Base-by-base conservation (phyloP, 257 asterid species). In the Solanum appendiculatum region DNA sequence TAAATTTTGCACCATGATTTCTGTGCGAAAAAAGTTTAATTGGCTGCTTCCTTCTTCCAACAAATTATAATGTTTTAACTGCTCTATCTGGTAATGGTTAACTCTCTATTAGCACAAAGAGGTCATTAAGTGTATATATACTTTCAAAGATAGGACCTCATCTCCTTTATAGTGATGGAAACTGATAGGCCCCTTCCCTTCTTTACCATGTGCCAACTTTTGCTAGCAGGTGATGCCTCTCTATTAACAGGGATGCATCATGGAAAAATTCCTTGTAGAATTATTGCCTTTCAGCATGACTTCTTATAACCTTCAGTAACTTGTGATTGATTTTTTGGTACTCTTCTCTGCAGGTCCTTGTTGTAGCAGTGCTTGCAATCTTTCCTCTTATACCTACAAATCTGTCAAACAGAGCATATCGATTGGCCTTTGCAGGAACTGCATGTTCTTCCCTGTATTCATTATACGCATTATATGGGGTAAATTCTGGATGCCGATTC, bases 381-480 rank as follows among this genome's bases (percentile, higher is more conserved):
- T 89, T 95, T 33, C 98, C 98, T 40, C 90, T 95, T 87, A 90
- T 92, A 87, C 98, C 99, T 48, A 89, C 87, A 86, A 89, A 92
- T 89, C 94, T 96, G 82, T 94, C 99, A 23, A 91, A 89, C 84
- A 92, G 95, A 75, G 98, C 98, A 84, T 94, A 90, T 89, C 91
- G 95, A 37, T 93, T 94, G 89, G 92, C 98, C 86, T 94, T 95
- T 82, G 85, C 91, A 89, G 98, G 99, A 86, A 94, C 97, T 68
- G 95, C 95, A 20, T 92, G 95, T 87, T 89, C 97, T 84, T 91
- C 98, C 68, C 86, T 95, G 33, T 96, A 90, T 89, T 95, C 99
- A 10, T 74, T 96, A 89, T 93, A 94, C 85, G 89, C 99, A 31
- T 74, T 93, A 86, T 93, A 95, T 90, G 99, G 99, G 98, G 99